phyloP scores from a whole-genome alignment of 2,329 filamentous ascomycete genomes.

The Rhynchosporium graminicola region DNA sequence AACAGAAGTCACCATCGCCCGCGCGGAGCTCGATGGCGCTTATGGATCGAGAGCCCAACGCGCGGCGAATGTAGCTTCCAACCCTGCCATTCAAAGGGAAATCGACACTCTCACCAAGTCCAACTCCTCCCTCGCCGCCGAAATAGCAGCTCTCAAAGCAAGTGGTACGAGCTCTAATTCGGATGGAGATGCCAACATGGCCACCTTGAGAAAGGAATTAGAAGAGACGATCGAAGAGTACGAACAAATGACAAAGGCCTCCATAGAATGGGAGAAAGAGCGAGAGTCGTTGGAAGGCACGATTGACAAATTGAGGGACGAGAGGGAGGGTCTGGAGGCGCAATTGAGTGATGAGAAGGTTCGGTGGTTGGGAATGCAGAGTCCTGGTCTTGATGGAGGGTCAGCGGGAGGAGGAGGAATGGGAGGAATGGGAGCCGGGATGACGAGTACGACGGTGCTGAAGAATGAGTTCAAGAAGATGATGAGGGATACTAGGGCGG shows the following conservation, averaged over 20 bases:
- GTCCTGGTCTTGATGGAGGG: constrained; percentile 47
- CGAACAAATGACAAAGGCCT: constrained; percentile 68
- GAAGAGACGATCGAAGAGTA: constrained; percentile 69
- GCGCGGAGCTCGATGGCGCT: constrained; percentile 89
- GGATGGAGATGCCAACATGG: constrained; percentile 40
- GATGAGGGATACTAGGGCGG: constrained; percentile 71
- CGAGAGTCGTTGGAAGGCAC: constrained; percentile 62
- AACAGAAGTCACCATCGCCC: constrained; percentile 84
- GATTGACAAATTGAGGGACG: constrained; percentile 64
- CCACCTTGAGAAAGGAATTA: constrained; percentile 64
- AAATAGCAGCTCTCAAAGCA: constrained; percentile 35
- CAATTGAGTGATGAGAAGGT: constrained; percentile 69
- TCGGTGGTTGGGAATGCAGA: constrained; percentile 62
- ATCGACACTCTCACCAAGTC: constrained; percentile 55
- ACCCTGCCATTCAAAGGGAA: constrained; percentile 59
- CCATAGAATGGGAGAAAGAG: constrained; percentile 71
- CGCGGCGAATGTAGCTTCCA: constrained; percentile 63
- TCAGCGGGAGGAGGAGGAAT: not conserved
- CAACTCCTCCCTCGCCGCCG: constrained; percentile 41
- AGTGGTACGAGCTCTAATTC: constrained; percentile 16
- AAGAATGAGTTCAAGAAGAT: constrained; percentile 79
- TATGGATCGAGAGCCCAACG: constrained; percentile 77
- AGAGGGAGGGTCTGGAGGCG: constrained; percentile 62
- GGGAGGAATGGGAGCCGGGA: constrained; percentile 18
- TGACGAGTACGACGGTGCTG: constrained; percentile 66